phyloP scores from a whole-genome alignment of 768 basidiomycete species.

The Pisolithus marmoratus region DNA sequence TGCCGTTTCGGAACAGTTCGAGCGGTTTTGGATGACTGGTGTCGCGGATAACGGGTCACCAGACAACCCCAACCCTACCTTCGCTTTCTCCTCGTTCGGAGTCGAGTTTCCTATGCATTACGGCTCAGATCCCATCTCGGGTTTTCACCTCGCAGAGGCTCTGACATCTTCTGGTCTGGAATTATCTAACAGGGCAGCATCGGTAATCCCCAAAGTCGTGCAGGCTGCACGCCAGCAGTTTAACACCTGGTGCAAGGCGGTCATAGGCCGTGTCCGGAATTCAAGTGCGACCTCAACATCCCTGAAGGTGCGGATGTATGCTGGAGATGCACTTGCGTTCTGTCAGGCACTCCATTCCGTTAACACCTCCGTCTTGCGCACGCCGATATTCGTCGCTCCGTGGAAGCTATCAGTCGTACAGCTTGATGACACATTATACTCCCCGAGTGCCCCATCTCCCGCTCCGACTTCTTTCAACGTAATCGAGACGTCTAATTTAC shows the following conservation, averaged over 20 bases:
- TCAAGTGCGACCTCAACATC: constrained; percentile 1
- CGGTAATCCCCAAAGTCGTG: constrained; percentile 16
- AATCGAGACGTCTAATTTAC: constrained; percentile 29
- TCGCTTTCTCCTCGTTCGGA: constrained; percentile 21
- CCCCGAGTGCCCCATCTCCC: constrained; percentile 1
- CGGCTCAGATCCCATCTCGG: constrained; percentile 23
- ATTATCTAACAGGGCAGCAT: background rate
- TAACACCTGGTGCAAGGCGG: constrained; percentile 21
- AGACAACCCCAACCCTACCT: constrained; percentile 27
- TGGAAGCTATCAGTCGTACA: constrained; percentile 22
- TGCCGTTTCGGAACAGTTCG: constrained; percentile 15
- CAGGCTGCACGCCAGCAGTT: constrained; percentile 16
- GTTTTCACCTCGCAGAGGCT: constrained; percentile 27
- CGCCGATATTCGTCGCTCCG: constrained; percentile 12
- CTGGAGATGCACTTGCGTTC: constrained; percentile 24
- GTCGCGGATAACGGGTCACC: constrained; percentile 10
- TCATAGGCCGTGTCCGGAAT: constrained; percentile 7
- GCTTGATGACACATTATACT: constrained; percentile 19
- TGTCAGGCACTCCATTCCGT: constrained; percentile 20
- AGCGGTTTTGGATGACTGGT: constrained; percentile 20
- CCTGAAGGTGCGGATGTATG: constrained; percentile 25
- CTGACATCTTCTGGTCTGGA: constrained; percentile 7
- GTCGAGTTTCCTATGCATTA: constrained; percentile 27
- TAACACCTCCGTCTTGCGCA: constrained; percentile 8
- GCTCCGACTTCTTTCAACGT: constrained; percentile 28